Percentiles rank a stretch among this genome's conserved stretches.
phyloP scores from a whole-genome alignment of 2,329 filamentous ascomycete species.

The Pseudocercospora fijiensis region DNA sequence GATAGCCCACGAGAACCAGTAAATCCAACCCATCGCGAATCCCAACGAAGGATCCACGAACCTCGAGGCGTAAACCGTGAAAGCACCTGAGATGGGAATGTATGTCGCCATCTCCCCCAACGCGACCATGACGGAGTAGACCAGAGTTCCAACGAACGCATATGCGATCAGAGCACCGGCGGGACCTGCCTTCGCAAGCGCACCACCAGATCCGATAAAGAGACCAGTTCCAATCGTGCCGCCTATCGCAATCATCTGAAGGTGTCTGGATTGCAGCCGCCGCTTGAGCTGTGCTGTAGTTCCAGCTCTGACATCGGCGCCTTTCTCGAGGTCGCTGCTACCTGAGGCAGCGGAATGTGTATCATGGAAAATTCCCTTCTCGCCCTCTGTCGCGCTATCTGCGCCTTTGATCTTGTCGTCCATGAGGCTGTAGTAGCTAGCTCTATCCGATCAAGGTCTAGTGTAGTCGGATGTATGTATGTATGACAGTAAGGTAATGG shows the following conservation, averaged over 20 bases:
- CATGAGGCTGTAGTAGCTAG: neutral
- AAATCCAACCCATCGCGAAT: conserved; percentile 52
- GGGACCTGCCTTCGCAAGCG: conserved; percentile 43
- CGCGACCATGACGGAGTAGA: conserved; percentile 50
- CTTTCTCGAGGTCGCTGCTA: conserved; percentile 21
- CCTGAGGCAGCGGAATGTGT: conserved; percentile 13
- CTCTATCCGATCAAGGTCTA: conserved; percentile 7
- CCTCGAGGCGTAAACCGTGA: conserved; percentile 51
- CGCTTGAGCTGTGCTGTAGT: conserved; percentile 39
- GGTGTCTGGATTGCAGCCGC: conserved; percentile 38
- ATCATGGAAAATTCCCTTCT: conserved; percentile 15
- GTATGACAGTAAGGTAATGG: neutral
- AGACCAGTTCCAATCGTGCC: conserved; percentile 39
- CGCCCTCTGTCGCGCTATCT: conserved; percentile 11
- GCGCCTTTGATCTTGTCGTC: conserved; percentile 19
- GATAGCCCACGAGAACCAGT: conserved; percentile 47
- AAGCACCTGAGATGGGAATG: conserved; percentile 58
- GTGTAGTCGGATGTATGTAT: conserved; percentile 7
- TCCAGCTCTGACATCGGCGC: conserved; percentile 26
- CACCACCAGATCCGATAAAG: conserved; percentile 44
- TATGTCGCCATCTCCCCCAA: conserved; percentile 61
- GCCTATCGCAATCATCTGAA: conserved; percentile 42
- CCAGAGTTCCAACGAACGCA: conserved; percentile 47
- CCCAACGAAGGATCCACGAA: conserved; percentile 49
- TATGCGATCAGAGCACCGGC: conserved; percentile 48